phyloP scores from a whole-genome alignment of 83 land plant genomes.

The Larix sibirica region DNA sequence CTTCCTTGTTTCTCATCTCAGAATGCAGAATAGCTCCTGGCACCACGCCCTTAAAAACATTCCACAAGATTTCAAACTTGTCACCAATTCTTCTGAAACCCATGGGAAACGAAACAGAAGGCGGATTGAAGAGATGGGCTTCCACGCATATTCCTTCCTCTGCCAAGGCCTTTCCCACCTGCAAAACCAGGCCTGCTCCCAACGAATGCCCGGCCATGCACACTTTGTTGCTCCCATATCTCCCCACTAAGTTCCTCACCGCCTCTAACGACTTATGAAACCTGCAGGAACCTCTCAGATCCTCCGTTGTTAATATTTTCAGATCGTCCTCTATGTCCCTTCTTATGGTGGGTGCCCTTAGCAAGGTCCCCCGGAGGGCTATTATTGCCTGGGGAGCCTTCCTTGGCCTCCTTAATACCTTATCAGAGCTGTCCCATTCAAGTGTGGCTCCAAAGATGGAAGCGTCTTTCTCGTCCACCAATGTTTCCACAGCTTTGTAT shows the following conservation, averaged over 20 bases:
- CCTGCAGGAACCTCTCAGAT: conserved; percentile 60
- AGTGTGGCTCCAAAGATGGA: conserved; percentile 68
- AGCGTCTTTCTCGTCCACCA: conserved; percentile 62
- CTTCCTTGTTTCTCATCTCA: too few relatives aligned
- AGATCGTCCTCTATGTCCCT: conserved; percentile 73
- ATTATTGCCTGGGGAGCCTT: conserved; percentile 68
- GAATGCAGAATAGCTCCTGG: not conserved
- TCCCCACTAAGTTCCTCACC: conserved; percentile 21
- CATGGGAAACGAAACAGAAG: conserved; percentile 69
- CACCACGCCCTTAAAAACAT: not conserved
- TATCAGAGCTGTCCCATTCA: conserved; percentile 71
- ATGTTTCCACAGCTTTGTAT: conserved; percentile 51
- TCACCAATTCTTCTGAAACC: conserved; percentile 50
- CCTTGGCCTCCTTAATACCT: conserved; percentile 45
- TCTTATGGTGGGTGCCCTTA: conserved; percentile 45
- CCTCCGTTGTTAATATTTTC: conserved; percentile 60
- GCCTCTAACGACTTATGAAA: conserved; percentile 47
- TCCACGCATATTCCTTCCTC: conserved; percentile 55
- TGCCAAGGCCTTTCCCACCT: conserved; percentile 59
- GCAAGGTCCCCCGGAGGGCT: conserved; percentile 66
- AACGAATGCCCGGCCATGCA: conserved; percentile 73
- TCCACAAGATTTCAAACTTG: conserved; percentile 38
- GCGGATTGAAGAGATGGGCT: conserved; percentile 77
- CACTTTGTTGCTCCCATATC: conserved; percentile 53
- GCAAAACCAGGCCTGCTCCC: conserved; percentile 76